These are phyloP conservation scores for Heterobasidion parviporum DNA, from an alignment of 1,284 basidiomycete genomes.

Conservation along the genomic window DNA sequence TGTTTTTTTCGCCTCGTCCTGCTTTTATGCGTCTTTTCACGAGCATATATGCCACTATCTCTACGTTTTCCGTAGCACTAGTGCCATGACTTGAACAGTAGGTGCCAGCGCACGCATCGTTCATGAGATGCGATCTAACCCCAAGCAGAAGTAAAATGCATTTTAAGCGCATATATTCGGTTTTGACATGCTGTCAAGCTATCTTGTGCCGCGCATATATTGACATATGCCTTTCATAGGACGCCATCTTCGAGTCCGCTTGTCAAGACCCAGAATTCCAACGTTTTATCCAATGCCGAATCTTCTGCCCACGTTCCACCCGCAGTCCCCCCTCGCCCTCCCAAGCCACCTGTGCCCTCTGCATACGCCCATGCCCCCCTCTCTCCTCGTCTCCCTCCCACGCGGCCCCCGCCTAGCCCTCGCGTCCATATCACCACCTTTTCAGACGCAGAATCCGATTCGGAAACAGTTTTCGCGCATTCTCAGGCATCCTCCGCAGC, in stretches of 20 bases:
- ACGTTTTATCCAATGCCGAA: neutral
- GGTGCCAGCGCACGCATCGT: no score
- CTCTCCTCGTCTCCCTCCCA: constrained; percentile 1
- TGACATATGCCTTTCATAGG: neutral
- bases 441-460: constrained; percentile 1
- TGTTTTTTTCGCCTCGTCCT: neutral
- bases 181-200: neutral
- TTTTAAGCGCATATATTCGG: no score
- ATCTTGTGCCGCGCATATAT: neutral
- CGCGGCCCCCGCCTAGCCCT: neutral
- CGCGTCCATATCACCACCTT: constrained; percentile 1
- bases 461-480: neutral
- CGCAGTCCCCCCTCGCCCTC: constrained; percentile 1
- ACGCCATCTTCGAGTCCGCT: no score
- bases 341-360: constrained; percentile 11
- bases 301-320: neutral
- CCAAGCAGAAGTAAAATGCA: no score
- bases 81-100: no score
- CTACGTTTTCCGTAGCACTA: neutral
- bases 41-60: neutral
- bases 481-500: neutral
- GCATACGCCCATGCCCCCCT: constrained; percentile 11
- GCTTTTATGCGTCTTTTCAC: constrained; percentile 1
- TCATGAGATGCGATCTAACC: no score
- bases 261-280: neutral